Conservation (phyloP, 2,329 filamentous ascomycete species). For the Monilinia polystroma region DNA sequence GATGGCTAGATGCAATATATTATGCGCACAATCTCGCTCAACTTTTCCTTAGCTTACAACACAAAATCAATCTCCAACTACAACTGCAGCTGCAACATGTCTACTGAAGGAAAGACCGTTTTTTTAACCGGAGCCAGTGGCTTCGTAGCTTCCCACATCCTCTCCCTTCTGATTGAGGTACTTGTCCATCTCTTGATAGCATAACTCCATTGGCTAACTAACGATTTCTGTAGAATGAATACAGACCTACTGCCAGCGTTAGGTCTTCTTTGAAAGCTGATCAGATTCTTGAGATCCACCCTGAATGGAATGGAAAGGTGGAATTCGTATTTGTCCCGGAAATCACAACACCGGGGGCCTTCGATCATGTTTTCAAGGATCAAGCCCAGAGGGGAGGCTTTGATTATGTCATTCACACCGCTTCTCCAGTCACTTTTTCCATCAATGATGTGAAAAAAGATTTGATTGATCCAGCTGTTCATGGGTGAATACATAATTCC, state of each 20-base stretch:
- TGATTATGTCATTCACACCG: conserved; percentile 60
- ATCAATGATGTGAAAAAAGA: conserved; percentile 39
- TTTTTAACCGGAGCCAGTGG: conserved; percentile 44
- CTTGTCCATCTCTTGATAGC: neutral
- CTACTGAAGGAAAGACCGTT: conserved; percentile 23
- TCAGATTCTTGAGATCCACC: conserved; percentile 43
- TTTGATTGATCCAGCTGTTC: conserved; percentile 53
- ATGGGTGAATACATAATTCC: conserved; percentile 39
- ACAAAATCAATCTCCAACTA: neutral
- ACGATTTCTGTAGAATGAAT: conserved; percentile 16
- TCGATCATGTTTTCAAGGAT: conserved; percentile 50
- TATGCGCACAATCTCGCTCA: neutral
- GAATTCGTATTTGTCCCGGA: conserved; percentile 58
- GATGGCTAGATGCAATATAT: neutral
- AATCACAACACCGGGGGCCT: conserved; percentile 65
- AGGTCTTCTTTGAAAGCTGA: conserved; percentile 47
- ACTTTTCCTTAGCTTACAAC: neutral
- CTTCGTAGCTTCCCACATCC: conserved; percentile 51
- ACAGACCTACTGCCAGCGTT: conserved; percentile 40
- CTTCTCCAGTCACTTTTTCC: conserved; percentile 50
- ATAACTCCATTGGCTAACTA: neutral
- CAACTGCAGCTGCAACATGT: conserved; percentile 3
- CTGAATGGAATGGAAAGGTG: conserved; percentile 34
- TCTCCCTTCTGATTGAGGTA: conserved; percentile 39
- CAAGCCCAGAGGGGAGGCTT: conserved; percentile 57